phyloP scores from a whole-genome alignment of 306 rosid genomes.

The Trifolium dubium region DNA sequence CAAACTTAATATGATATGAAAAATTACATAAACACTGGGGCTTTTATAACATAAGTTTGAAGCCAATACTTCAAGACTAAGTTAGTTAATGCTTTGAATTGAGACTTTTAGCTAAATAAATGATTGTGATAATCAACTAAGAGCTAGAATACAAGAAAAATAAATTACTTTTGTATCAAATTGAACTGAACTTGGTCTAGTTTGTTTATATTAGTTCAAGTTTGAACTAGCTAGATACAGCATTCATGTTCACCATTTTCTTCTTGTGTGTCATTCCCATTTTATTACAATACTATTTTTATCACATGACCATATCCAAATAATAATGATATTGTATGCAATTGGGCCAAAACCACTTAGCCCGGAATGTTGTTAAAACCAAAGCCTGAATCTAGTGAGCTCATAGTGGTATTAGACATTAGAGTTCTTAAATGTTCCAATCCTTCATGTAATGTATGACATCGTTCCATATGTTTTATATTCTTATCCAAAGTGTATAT shows the following conservation, averaged over 20 bases:
- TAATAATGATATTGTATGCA: too few relatives aligned
- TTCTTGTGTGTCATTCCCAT: too few relatives aligned
- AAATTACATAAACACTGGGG: not conserved
- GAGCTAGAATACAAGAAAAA: not conserved
- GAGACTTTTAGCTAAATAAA: not conserved
- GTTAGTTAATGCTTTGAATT: conserved; percentile 16
- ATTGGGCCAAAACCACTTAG: not conserved
- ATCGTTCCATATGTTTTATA: not conserved
- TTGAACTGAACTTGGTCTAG: conserved; percentile 24
- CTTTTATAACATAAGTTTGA: conserved; percentile 18
- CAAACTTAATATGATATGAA: not conserved
- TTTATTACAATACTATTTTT: too few relatives aligned
- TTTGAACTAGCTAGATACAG: not conserved
- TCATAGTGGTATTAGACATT: not conserved
- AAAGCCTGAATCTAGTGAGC: not conserved
- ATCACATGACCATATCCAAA: not conserved
- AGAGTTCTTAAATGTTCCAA: not conserved
- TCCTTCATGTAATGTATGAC: not conserved
- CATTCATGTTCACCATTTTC: not conserved
- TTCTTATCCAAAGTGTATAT: not conserved
- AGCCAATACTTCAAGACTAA: conserved; percentile 19
- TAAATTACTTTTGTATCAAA: not conserved
- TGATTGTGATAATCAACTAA: not conserved
- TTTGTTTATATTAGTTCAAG: not conserved
- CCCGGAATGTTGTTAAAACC: not conserved